Evolutionary conservation across 305 asterid genomes (phyloP).

Genomic region (Fraxinus platypoda): DNA sequence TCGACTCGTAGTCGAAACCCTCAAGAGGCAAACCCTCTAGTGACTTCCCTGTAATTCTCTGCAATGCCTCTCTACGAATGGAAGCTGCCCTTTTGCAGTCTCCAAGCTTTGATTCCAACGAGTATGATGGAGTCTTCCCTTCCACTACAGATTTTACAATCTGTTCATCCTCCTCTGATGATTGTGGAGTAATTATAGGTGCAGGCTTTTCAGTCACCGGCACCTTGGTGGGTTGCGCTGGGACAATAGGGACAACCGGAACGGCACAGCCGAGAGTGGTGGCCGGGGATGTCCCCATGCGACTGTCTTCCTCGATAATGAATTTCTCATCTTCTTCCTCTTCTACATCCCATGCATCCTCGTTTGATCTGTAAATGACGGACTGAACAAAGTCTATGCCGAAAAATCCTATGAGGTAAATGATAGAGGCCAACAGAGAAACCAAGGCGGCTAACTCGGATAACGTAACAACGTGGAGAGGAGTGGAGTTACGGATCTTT

Average conservation of each 20-base stretch:
- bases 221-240: constrained; percentile 25
- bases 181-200: constrained; percentile 20
- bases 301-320: constrained; percentile 34
- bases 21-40: constrained; percentile 47
- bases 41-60: constrained; percentile 49
- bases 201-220: constrained; percentile 24
- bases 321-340: constrained; percentile 25
- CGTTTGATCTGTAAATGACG: constrained; percentile 29
- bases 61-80: constrained; percentile 43
- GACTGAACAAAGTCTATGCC: constrained; percentile 47
- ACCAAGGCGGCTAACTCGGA: constrained; percentile 42
- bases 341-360: constrained; percentile 45
- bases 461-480: constrained; percentile 41
- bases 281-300: constrained; percentile 21
- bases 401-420: constrained; percentile 37
- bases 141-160: constrained; percentile 30
- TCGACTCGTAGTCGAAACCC: constrained; percentile 48
- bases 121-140: constrained; percentile 42
- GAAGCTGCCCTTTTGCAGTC: constrained; percentile 46
- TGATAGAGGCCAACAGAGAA: constrained; percentile 36
- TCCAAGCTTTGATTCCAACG: constrained; percentile 44
- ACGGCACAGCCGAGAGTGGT: constrained; percentile 37
- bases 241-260: constrained; percentile 15
- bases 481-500: constrained; percentile 44
- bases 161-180: constrained; percentile 41